These are phyloP conservation scores for Byssothecium circinans DNA, from an alignment of 2,329 filamentous ascomycete genomes.

Conservation along the genomic window DNA sequence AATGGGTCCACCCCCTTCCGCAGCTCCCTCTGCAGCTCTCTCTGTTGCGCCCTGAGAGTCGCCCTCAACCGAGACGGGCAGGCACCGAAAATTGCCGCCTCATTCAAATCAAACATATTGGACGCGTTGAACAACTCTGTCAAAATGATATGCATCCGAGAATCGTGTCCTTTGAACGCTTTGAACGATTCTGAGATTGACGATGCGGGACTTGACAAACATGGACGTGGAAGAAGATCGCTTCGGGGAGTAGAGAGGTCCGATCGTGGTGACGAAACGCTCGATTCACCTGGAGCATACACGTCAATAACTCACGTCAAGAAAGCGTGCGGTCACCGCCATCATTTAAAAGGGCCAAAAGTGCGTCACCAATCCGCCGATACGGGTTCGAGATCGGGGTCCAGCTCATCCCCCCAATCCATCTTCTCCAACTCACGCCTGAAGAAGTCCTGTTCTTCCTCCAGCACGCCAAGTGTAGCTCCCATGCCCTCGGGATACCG, in stretches of 20 bases:
- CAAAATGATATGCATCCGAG: not conserved
- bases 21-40: too few species aligned
- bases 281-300: too few species aligned
- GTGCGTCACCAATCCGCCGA: conserved; percentile 19
- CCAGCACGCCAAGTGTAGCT: conserved; percentile 42
- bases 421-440: conserved; percentile 54
- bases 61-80: too few species aligned
- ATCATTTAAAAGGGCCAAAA: too few species aligned
- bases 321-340: not conserved
- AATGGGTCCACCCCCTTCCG: too few species aligned
- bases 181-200: not conserved
- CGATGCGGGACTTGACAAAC: not conserved
- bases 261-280: too few species aligned
- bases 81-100: too few species aligned
- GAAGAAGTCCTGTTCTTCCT: conserved; percentile 54
- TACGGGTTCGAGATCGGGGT: conserved; percentile 26
- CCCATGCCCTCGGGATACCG: conserved; percentile 79
- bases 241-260: not conserved
- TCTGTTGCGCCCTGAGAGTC: too few species aligned
- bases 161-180: not conserved
- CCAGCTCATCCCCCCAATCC: conserved; percentile 44
- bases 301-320: not conserved
- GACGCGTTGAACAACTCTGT: not conserved
- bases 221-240: not conserved
- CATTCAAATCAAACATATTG: too few species aligned